These are phyloP conservation scores for Xylariaceae sp. DNA, from an alignment of 2,329 filamentous ascomycete species.

Conservation along the genomic window DNA sequence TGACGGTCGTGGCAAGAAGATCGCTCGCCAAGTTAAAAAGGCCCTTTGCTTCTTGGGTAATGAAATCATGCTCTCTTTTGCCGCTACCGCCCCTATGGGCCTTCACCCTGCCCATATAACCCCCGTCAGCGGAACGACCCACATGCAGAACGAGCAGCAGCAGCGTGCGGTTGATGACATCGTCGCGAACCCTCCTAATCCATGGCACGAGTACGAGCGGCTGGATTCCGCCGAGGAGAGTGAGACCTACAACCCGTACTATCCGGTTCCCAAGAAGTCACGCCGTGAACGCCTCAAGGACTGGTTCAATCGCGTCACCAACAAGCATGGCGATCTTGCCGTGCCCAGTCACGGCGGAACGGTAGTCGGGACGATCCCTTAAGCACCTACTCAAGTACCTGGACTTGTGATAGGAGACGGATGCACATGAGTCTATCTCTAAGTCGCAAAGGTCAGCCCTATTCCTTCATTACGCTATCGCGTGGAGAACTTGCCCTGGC, in stretches of 20 bases:
- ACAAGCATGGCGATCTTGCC: background rate
- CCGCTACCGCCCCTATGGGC: no score
- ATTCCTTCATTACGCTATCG: background rate
- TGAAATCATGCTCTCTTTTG: background rate
- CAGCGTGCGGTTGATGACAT: background rate
- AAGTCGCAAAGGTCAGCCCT: background rate
- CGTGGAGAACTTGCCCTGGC: background rate
- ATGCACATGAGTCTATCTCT: background rate
- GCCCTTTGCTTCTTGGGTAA: background rate
- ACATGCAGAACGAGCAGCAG: background rate
- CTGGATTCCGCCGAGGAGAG: conserved; percentile 7
- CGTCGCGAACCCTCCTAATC: background rate
- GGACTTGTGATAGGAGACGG: background rate
- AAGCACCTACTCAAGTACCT: background rate
- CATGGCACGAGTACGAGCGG: conserved; percentile 8
- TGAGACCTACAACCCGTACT: background rate
- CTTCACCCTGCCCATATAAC: background rate
- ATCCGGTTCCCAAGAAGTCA: background rate
- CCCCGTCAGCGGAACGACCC: background rate
- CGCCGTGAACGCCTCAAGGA: background rate
- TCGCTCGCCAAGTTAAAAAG: background rate
- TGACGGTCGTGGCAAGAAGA: no score
- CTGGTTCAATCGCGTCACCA: background rate
- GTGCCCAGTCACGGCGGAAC: no score
- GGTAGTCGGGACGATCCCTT: no score